Evolutionary conservation across 2,329 filamentous ascomycete species (phyloP), one percentile per base, ranked within the genome.

Genomic region (Epichloe gansuensis): DNA sequence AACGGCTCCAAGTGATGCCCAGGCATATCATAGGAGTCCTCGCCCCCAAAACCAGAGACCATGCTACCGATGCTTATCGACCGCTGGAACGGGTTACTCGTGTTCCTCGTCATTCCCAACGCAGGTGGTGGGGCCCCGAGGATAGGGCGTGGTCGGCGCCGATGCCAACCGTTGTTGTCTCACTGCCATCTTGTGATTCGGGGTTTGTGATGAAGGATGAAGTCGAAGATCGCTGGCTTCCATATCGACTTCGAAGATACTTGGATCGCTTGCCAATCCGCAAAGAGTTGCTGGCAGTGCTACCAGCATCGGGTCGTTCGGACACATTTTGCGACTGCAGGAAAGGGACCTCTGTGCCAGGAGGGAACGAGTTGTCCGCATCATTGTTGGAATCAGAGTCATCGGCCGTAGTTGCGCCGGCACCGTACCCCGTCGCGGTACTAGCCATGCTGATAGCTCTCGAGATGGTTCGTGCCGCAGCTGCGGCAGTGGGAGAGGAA

Each of bases 21-120:
- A 34, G 63, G 62, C 73, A 58, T 63, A 34, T 77, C 75, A n/a
- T 72, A 67, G 48, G 68, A 67, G 21, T 83, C 80, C n/a, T 83
- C 78, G 46, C 77, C 70, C 1, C 85, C 88, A 41, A 69, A 60
- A 5, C 63, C 67, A 5, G 90, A 95, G 2, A 83, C 86, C 71
- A 95, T 89, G 65, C 91, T 96, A 23, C 90, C 90, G 54, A 96
- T 77, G 69, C 91, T 96, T 56, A 91, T 84, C 11, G 90, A 80
- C 25, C 91, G 78, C 21, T 85, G 83, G 52, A 95, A 73, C 2
- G 72, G 70, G 55, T 78, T 75, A 64, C 76, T 80, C 25, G 72
- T 64, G 52, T 69, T 74, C 39, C 75, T 74, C 28, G 75, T 72
- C 58, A 74, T 68, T 8, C 73, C 77, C 55, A 71, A 62, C 1